Evolutionary conservation across 768 basidiomycete species (phyloP).

Genomic region (Candolleomyces efflorescens): DNA sequence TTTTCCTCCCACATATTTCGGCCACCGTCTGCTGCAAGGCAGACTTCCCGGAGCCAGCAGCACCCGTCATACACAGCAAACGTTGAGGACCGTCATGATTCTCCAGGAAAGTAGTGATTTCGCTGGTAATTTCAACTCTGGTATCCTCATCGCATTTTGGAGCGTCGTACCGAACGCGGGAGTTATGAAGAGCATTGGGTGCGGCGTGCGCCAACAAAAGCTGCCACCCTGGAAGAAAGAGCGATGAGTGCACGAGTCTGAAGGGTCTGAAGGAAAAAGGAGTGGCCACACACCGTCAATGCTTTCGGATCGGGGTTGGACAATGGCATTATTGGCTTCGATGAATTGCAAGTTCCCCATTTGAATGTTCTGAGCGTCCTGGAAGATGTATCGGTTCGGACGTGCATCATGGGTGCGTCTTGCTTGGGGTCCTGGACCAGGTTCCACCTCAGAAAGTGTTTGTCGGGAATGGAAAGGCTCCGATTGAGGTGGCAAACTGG

Average conservation of each 20-base stretch:
- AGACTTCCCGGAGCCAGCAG: background rate
- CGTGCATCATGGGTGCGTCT: background rate
- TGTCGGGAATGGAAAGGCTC: too few relatives aligned
- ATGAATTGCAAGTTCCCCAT: too few relatives aligned
- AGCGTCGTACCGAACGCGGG: background rate
- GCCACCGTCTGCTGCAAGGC: conserved; percentile 9
- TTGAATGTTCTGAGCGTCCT: background rate
- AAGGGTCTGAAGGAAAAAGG: too few relatives aligned
- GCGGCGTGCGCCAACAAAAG: background rate
- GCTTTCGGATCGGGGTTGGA: too few relatives aligned
- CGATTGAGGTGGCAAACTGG: too few relatives aligned
- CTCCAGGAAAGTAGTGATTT: background rate
- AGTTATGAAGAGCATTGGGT: background rate
- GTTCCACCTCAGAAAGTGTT: too few relatives aligned
- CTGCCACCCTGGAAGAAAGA: background rate
- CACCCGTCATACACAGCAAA: background rate
- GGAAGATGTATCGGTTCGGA: conserved; percentile 15
- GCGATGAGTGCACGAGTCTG: too few relatives aligned
- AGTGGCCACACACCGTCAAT: too few relatives aligned
- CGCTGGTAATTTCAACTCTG: background rate
- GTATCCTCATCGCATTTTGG: conserved; percentile 7
- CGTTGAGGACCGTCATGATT: background rate
- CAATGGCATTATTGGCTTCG: too few relatives aligned
- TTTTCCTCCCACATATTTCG: background rate
- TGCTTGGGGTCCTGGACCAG: too few relatives aligned